phyloP scores from a whole-genome alignment of 257 asterid species.

The Apocynum venetum region DNA sequence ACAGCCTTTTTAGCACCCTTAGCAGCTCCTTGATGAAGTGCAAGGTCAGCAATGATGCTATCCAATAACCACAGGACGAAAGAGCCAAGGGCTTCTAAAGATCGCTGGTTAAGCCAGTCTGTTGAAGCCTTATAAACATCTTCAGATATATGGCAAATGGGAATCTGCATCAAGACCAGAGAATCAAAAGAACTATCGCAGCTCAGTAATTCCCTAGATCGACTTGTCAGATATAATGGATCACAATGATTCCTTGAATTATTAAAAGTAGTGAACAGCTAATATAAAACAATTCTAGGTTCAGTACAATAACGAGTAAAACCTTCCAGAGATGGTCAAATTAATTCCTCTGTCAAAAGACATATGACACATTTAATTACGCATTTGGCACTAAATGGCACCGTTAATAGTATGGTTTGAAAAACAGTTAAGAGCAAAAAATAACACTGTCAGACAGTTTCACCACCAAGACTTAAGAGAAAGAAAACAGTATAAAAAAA shows the following conservation, averaged over 20 bases:
- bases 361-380: neutral
- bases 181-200: neutral
- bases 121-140: constrained; percentile 34
- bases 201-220: neutral
- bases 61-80: constrained; percentile 34
- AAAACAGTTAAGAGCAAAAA: neutral
- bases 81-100: constrained; percentile 32
- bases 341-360: neutral
- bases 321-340: neutral
- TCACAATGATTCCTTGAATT: neutral
- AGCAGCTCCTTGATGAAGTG: constrained; percentile 26
- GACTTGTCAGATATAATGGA: neutral
- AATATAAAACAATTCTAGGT: neutral
- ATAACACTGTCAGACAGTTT: neutral
- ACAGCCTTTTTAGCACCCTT: constrained; percentile 25
- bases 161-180: constrained; percentile 25
- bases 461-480: neutral
- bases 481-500: neutral
- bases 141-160: constrained; percentile 32
- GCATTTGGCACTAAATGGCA: neutral
- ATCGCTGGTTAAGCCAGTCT: constrained; percentile 40
- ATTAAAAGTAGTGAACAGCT: neutral
- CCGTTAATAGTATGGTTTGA: neutral
- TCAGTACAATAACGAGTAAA: neutral
- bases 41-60: constrained; percentile 25